Base-by-base conservation (phyloP, 768 basidiomycete genomes). In the Xerocomellus chrysenteron region DNA sequence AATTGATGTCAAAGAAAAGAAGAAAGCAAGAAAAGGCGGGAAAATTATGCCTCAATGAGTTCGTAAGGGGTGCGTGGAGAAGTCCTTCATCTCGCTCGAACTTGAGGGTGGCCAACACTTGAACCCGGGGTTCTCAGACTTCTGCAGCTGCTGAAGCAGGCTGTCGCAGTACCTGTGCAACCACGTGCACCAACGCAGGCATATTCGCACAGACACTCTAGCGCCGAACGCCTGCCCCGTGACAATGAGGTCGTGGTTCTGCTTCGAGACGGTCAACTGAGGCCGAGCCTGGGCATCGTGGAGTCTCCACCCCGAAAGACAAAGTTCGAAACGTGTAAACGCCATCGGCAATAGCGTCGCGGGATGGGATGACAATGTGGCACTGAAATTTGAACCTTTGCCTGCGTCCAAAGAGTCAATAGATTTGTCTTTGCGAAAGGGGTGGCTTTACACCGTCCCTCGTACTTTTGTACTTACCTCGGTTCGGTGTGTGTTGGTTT, bases 281-380 rank as follows among this genome's bases (percentile, higher is more conserved):
- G 66, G 65, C 43, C 60, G 65, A 39, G 63, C 64, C 32, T 45
- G 54, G 6, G 44, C 52, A 43, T 56, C 64, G 44, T 66, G 58
- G 54, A 66, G 53, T 41, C 63, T 55, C 65, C 66, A 65, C 50
- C 58, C 56, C 10, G 63, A 56, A 17, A 52, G 56, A 49, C 56
- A 58, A n/a, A 68, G 63, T 42, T 67, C 65, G 46, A 68, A 67
- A 55, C 60, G 65, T 56, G 66, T 59, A n/a, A 66, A 65, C 30
- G 56, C 28, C 65, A 67, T 67, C 21, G 45, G 30, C 3, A 33
- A 43, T 26, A 55, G 24, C 30, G 54, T 48, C 36, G 47, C 33
- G 46, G 44, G 39, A 46, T 10, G 24, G 36, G n/a, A n/a, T n/a
- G n/a, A n/a, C n/a, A n/a, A n/a, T 45, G 36, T n/a, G n/a, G n/a